Percentiles rank a stretch among this genome's conserved stretches.
Conservation (phyloP, 2,329 filamentous ascomycete genomes). For the Trichoderma sp. region DNA sequence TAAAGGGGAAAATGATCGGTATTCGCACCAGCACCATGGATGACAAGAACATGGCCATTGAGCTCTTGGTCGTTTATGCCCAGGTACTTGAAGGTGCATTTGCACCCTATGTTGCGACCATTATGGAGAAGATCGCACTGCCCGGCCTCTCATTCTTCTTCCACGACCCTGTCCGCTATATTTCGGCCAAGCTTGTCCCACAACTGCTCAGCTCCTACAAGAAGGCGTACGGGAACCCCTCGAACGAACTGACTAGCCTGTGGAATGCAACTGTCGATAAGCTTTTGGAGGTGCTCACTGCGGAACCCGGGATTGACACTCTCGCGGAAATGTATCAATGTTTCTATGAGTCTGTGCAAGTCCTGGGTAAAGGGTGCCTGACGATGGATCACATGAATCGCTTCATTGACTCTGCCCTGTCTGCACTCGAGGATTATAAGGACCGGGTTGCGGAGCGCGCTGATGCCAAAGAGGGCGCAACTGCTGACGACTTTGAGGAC, state of each 20-base stretch:
- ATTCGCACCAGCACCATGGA: constrained; percentile 97
- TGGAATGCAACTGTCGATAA: constrained; percentile 88
- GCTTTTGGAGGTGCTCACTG: constrained; percentile 87
- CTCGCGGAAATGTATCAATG: constrained; percentile 99
- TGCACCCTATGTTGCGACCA: constrained; percentile 85
- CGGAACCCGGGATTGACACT: constrained; percentile 93
- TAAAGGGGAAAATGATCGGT: constrained; percentile 97
- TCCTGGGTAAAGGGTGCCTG: constrained; percentile 83
- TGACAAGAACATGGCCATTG: constrained; percentile 99
- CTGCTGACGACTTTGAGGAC: constrained; percentile 87
- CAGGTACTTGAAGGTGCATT: constrained; percentile 93
- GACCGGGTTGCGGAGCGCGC: constrained; percentile 77
- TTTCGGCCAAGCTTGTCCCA: constrained; percentile 91
- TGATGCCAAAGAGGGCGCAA: constrained; percentile 74
- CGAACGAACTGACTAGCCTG: constrained; percentile 75
- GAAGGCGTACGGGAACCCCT: constrained; percentile 81
- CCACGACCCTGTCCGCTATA: constrained; percentile 94
- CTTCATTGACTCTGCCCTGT: constrained; percentile 85
- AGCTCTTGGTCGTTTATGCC: constrained; percentile 94
- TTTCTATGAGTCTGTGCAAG: constrained; percentile 97
- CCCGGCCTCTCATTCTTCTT: constrained; percentile 98
- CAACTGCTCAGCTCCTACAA: constrained; percentile 93
- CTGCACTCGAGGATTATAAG: constrained; percentile 90
- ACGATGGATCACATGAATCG: constrained; percentile 76
- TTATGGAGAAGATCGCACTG: constrained; percentile 95